Conservation (phyloP, 768 basidiomycete species). For the Antrodiella citrinella region DNA sequence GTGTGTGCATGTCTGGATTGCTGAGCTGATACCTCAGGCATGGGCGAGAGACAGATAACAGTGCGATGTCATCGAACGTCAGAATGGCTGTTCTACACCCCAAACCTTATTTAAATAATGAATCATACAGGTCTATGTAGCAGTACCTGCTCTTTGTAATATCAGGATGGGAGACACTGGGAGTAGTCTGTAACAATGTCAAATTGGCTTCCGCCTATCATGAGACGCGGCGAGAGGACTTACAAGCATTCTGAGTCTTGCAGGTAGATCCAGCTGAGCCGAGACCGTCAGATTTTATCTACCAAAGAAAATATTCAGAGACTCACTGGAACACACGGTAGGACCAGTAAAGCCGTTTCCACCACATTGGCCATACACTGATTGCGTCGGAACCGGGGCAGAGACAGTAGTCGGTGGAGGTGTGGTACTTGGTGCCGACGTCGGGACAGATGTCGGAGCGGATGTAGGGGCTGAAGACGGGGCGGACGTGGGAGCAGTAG, state of each 20-base stretch:
- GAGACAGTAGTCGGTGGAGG: slow-evolving; percentile 11
- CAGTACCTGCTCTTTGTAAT: not conserved
- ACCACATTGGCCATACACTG: slow-evolving; percentile 12
- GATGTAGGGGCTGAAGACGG: slow-evolving; percentile 10
- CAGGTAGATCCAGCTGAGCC: slow-evolving; percentile 24
- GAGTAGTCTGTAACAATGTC: slow-evolving; percentile 29
- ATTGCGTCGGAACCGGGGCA: slow-evolving; percentile 6
- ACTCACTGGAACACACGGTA: slow-evolving; percentile 1
- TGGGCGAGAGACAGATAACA: slow-evolving; percentile 13
- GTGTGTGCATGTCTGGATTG: too few species aligned
- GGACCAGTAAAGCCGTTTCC: slow-evolving; percentile 4
- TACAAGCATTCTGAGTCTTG: slow-evolving; percentile 31
- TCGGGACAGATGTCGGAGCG: slow-evolving; percentile 14
- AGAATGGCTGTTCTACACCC: too few species aligned
- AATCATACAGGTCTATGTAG: too few species aligned
- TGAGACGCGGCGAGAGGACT: slow-evolving; percentile 11
- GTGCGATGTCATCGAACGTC: too few species aligned
- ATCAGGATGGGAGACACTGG: slow-evolving; percentile 31
- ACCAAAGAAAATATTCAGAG: not conserved
- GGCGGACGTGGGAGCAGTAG: slow-evolving; percentile 23
- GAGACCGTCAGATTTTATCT: not conserved
- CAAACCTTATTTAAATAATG: too few species aligned
- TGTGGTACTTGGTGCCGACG: slow-evolving; percentile 8
- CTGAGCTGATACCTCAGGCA: too few species aligned
- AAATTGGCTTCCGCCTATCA: not conserved